Evolutionary conservation across 352 stramenopile species (phyloP).

Genomic region (Phytophthora syringae): DNA sequence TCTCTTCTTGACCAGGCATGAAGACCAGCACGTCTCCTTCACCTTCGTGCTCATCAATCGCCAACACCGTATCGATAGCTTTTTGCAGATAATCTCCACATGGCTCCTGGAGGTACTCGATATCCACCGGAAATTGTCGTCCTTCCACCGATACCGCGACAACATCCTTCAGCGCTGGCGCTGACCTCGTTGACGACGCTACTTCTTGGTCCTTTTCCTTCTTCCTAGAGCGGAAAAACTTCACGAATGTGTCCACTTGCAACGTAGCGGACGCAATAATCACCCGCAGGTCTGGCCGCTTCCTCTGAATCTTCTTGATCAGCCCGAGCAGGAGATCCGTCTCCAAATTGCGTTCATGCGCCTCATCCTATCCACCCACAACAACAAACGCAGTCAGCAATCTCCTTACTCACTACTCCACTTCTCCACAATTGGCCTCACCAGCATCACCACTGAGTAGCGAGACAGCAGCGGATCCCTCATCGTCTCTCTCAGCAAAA

Average conservation of each 20-base stretch:
- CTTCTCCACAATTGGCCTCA: constrained; percentile 16
- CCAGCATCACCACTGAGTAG: constrained; percentile 87
- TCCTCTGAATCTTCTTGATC: constrained; percentile 96
- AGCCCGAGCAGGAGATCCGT: constrained; percentile 94
- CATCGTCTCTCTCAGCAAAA: constrained; percentile 97
- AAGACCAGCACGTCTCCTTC: constrained; percentile 96
- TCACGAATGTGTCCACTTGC: constrained; percentile 88
- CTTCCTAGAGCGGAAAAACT: constrained; percentile 88
- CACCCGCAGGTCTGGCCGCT: constrained; percentile 88
- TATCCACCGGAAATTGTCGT: constrained; percentile 92
- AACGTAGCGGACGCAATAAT: constrained; percentile 85
- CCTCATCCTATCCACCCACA: constrained; percentile 88
- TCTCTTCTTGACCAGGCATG: constrained; percentile 94
- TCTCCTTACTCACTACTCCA: background rate
- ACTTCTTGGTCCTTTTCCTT: constrained; percentile 22
- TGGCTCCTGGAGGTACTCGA: constrained; percentile 87
- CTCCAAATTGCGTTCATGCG: constrained; percentile 94
- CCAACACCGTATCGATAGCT: constrained; percentile 73
- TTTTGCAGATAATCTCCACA: constrained; percentile 75
- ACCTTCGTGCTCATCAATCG: constrained; percentile 72
- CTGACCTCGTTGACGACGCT: background rate
- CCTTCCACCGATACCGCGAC: constrained; percentile 84
- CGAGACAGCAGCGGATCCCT: constrained; percentile 74
- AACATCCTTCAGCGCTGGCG: constrained; percentile 46
- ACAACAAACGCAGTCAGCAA: constrained; percentile 7